Percentiles rank a stretch among this genome's conserved stretches.
Evolutionary conservation across 2,329 filamentous ascomycete species (phyloP).

Genomic region (Ceratocystis ficicola): DNA sequence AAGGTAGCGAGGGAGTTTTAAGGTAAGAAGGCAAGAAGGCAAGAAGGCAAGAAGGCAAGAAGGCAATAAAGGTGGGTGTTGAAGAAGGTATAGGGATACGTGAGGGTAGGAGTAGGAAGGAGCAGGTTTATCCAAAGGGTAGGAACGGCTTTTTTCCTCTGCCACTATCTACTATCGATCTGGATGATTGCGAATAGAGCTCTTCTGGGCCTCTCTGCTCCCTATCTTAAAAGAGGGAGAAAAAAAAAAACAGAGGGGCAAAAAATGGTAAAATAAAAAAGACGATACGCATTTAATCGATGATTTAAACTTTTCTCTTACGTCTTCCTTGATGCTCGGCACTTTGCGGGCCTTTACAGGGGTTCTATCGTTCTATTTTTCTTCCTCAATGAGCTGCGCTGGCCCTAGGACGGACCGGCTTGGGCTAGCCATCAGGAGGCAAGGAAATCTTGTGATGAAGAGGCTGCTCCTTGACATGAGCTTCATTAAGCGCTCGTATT

Average conservation of each 20-base stretch:
- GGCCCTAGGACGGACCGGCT: too few relatives aligned
- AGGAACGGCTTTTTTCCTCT: not conserved
- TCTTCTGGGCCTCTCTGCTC: not conserved
- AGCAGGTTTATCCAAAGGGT: not conserved
- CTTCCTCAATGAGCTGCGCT: not conserved
- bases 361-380: not conserved
- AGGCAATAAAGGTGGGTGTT: slow-evolving; percentile 1
- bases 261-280: not conserved
- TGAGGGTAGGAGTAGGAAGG: not conserved
- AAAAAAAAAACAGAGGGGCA: not conserved
- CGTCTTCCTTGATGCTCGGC: slow-evolving; percentile 6
- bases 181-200: not conserved
- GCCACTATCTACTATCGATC: not conserved
- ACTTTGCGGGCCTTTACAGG: slow-evolving; percentile 1
- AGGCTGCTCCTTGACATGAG: too few relatives aligned
- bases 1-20: not conserved
- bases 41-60: slow-evolving; percentile 7
- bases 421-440: too few relatives aligned
- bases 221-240: not conserved
- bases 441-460: too few relatives aligned
- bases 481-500: too few relatives aligned
- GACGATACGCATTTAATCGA: not conserved
- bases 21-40: slow-evolving; percentile 3
- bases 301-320: slow-evolving; percentile 9
- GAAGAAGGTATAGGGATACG: too few relatives aligned